phyloP scores from a whole-genome alignment of 495 filamentous ascomycete genomes.

The Xylaria castorea region DNA sequence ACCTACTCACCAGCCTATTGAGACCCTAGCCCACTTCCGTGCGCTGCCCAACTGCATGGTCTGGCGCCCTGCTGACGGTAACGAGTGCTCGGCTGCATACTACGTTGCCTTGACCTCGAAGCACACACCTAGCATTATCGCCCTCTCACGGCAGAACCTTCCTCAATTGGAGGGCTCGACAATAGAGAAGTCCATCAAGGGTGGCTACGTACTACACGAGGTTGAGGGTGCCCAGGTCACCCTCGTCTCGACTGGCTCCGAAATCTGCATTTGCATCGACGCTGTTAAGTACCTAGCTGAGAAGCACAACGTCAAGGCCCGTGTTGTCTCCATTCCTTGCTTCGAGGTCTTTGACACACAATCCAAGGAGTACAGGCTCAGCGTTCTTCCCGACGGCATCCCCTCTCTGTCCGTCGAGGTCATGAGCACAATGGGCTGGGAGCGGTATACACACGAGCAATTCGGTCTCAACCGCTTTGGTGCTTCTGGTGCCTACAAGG shows the following conservation, averaged over 20 bases:
- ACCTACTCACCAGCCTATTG: constrained; percentile 98
- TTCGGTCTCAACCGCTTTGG: constrained; percentile 99
- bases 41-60: constrained; percentile 99
- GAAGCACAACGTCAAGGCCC: constrained; percentile 84
- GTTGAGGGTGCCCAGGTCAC: constrained; percentile 84
- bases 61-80: constrained; percentile 98
- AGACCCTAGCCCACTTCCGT: constrained; percentile 99
- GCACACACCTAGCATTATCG: constrained; percentile 89
- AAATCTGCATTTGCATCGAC: constrained; percentile 93
- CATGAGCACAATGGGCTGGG: constrained; percentile 93
- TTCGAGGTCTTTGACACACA: constrained; percentile 97
- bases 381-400: constrained; percentile 91
- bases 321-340: constrained; percentile 95
- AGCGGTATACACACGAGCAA: constrained; percentile 98
- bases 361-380: constrained; percentile 89
- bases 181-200: constrained; percentile 86
- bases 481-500: constrained; percentile 94
- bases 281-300: constrained; percentile 89
- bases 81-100: constrained; percentile 98
- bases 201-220: constrained; percentile 90
- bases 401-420: constrained; percentile 93
- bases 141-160: constrained; percentile 97
- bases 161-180: constrained; percentile 94
- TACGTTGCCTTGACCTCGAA: constrained; percentile 92
- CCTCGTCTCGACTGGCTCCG: constrained; percentile 92